These are phyloP conservation scores for Globisporangium radiosum DNA, from an alignment of 352 stramenopile species.

Conservation along the genomic window DNA sequence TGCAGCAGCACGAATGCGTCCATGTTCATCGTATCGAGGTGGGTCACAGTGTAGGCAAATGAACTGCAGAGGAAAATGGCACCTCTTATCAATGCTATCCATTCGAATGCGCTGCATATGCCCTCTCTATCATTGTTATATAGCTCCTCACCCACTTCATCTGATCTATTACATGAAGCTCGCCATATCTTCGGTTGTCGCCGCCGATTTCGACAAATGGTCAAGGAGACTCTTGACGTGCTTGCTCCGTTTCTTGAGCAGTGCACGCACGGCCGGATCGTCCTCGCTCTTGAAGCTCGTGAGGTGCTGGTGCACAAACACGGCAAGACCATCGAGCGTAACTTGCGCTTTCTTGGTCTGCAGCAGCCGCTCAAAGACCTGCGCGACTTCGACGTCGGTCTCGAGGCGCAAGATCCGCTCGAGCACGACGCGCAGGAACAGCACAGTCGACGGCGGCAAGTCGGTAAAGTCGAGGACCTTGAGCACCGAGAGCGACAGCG, in stretches of 20 bases:
- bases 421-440: constrained; percentile 87
- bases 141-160: too few species aligned
- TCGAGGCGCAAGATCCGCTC: constrained; percentile 68
- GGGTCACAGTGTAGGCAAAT: too few species aligned
- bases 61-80: too few species aligned
- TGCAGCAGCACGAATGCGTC: too few species aligned
- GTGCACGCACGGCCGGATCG: constrained; percentile 24
- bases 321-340: constrained; percentile 68
- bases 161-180: constrained; percentile 36
- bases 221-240: constrained; percentile 64
- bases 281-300: constrained; percentile 47
- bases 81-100: too few species aligned
- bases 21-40: too few species aligned
- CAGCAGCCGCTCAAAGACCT: constrained; percentile 69
- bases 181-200: constrained; percentile 31
- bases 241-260: constrained; percentile 61
- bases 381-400: constrained; percentile 53
- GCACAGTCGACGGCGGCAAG: constrained; percentile 73
- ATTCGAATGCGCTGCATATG: neutral
- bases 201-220: constrained; percentile 53
- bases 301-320: constrained; percentile 79
- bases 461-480: constrained; percentile 93
- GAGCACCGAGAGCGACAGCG: constrained; percentile 77
- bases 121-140: neutral
- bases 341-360: constrained; percentile 76